phyloP scores from a whole-genome alignment of 1,284 basidiomycete species.

The Amylostereum areolatum region DNA sequence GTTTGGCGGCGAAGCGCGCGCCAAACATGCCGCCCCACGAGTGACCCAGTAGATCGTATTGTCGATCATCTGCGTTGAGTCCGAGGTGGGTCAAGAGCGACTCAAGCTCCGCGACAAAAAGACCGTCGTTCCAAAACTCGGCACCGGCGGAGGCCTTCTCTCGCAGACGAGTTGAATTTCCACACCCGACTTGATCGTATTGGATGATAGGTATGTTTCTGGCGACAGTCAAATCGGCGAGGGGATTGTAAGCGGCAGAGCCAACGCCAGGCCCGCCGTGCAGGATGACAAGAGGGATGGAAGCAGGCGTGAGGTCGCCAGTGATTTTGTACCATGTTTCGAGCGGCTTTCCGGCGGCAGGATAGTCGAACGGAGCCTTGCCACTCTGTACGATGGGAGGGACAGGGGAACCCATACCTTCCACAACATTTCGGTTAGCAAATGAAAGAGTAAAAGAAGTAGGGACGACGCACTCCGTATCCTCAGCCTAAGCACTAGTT shows the following conservation, averaged over 20 bases:
- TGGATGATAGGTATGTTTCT: constrained; percentile 35
- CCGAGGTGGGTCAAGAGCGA: constrained; percentile 34
- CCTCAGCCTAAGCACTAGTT: too few species aligned
- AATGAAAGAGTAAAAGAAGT: too few species aligned
- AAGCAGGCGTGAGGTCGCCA: constrained; percentile 21
- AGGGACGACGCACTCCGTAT: too few species aligned
- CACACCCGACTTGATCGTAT: constrained; percentile 48
- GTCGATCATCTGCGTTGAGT: constrained; percentile 26
- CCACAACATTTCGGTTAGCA: too few species aligned
- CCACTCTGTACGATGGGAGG: too few species aligned
- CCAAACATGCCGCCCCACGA: constrained; percentile 50
- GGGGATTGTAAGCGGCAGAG: constrained; percentile 35
- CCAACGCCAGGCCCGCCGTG: constrained; percentile 41
- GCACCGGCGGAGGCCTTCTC: constrained; percentile 25
- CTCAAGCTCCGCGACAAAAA: constrained; percentile 45
- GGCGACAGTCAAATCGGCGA: constrained; percentile 24
- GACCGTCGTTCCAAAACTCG: constrained; percentile 43
- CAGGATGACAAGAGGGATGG: constrained; percentile 30
- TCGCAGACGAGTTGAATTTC: constrained; percentile 34
- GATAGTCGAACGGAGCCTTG: too few species aligned
- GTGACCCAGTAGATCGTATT: constrained; percentile 41
- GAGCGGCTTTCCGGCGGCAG: constrained; percentile 19
- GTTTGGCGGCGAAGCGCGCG: constrained; percentile 18
- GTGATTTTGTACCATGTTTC: constrained; percentile 24
- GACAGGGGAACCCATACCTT: too few species aligned